Conservation (phyloP, 2,329 filamentous ascomycete species). For the Verticillium nonalfalfae region DNA sequence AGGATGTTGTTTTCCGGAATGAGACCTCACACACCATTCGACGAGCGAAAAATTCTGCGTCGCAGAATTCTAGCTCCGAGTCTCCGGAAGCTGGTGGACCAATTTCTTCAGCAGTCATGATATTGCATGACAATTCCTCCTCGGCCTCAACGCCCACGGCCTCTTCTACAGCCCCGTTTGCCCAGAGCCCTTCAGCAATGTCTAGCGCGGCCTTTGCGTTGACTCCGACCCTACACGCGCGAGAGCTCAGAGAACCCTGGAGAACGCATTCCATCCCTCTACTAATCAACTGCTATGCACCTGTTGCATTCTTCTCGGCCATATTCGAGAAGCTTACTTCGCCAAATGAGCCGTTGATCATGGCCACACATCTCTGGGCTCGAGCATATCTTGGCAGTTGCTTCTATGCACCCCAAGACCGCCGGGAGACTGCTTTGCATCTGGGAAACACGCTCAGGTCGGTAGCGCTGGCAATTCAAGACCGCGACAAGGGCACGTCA, state of each 20-base stretch:
- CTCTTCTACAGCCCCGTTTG: conserved; percentile 7
- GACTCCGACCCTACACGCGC: neutral
- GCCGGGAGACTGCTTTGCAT: conserved; percentile 25
- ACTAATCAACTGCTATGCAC: conserved; percentile 28
- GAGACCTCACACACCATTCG: conserved; percentile 16
- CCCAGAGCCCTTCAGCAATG: neutral
- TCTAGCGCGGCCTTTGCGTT: neutral
- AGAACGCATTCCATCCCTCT: conserved; percentile 30
- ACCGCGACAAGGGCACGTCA: conserved; percentile 16
- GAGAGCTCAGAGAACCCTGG: conserved; percentile 26
- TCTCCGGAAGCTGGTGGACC: neutral
- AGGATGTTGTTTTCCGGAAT: conserved; percentile 32
- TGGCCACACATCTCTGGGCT: conserved; percentile 32
- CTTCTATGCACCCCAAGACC: conserved; percentile 21
- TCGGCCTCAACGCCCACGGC: neutral
- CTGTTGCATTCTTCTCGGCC: conserved; percentile 24
- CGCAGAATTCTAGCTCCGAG: conserved; percentile 3
- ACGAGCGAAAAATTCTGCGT: neutral
- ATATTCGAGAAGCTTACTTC: conserved; percentile 16
- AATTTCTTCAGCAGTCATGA: neutral
- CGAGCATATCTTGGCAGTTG: conserved; percentile 31
- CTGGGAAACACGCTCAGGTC: conserved; percentile 29
- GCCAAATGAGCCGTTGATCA: conserved; percentile 25
- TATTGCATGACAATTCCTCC: neutral
- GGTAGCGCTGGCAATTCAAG: conserved; percentile 28